Percentiles rank a stretch among this genome's conserved stretches.
Evolutionary conservation across 2,329 filamentous ascomycete species (phyloP).

Genomic region (Xylariaceae sp.): DNA sequence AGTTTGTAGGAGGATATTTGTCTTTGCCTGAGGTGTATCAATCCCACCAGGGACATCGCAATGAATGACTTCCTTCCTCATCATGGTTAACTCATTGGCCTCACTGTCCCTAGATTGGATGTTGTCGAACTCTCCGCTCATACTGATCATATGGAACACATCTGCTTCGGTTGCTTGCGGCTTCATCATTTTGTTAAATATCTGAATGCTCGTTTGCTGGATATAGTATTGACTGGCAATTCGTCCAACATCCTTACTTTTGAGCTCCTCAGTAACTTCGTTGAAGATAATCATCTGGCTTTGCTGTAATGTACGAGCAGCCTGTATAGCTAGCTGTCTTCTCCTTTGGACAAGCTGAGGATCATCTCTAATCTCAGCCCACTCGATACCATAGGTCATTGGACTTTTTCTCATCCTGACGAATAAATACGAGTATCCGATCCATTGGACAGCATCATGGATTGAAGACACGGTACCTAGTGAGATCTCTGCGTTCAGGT

Average conservation of each 20-base stretch:
- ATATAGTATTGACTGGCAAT: slow-evolving; percentile 99
- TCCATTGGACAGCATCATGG: slow-evolving; percentile 92
- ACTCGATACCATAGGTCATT: slow-evolving; percentile 92
- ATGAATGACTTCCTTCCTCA: slow-evolving; percentile 74
- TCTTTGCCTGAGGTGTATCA: slow-evolving; percentile 83
- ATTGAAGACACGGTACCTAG: slow-evolving; percentile 95
- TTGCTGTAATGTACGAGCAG: slow-evolving; percentile 83
- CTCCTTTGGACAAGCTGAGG: slow-evolving; percentile 85
- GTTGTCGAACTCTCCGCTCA: slow-evolving; percentile 98
- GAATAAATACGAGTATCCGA: slow-evolving; percentile 97
- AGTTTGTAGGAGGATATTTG: slow-evolving; percentile 91
- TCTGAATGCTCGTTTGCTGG: slow-evolving; percentile 88
- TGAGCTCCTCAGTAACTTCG: slow-evolving; percentile 88
- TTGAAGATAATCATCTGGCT: slow-evolving; percentile 99
- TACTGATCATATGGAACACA: slow-evolving; percentile 93
- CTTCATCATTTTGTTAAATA: slow-evolving; percentile 96
- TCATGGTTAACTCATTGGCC: slow-evolving; percentile 79
- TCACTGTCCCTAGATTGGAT: slow-evolving; percentile 92
- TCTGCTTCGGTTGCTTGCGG: slow-evolving; percentile 87
- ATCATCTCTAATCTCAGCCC: slow-evolving; percentile 87
- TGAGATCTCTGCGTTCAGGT: slow-evolving; percentile 93
- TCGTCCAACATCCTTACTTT: slow-evolving; percentile 91
- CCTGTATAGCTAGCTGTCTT: slow-evolving; percentile 85
- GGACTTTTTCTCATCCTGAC: slow-evolving; percentile 95
- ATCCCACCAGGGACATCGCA: slow-evolving; percentile 80